Conservation (phyloP, 441 rosid genomes). For the Brassica balearica region DNA sequence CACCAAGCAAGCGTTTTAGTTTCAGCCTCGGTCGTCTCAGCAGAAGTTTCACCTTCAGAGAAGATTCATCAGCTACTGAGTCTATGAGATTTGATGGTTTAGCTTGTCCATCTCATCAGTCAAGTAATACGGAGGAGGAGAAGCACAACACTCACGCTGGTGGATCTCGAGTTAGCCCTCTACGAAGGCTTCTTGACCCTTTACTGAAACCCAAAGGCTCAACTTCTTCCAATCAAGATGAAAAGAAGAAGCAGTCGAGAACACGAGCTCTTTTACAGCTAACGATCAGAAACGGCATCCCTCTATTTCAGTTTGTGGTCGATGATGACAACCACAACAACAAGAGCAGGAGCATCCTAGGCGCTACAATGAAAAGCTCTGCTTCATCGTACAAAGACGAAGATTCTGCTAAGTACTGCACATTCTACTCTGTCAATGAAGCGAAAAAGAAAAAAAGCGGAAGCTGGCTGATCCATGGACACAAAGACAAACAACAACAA, state of each 20-base stretch:
- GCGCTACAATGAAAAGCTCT: slow-evolving; percentile 56
- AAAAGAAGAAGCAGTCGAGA: slow-evolving; percentile 47
- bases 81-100: slow-evolving; percentile 56
- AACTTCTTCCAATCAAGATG: slow-evolving; percentile 45
- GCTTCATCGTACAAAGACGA: slow-evolving; percentile 47
- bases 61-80: slow-evolving; percentile 58
- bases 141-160: slow-evolving; percentile 46
- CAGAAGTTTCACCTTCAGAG: slow-evolving; percentile 73
- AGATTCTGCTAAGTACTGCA: slow-evolving; percentile 52
- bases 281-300: slow-evolving; percentile 65
- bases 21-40: slow-evolving; percentile 75
- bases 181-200: slow-evolving; percentile 75
- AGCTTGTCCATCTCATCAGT: slow-evolving; percentile 44
- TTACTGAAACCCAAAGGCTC: slow-evolving; percentile 60
- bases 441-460: slow-evolving; percentile 61
- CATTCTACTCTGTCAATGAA: slow-evolving; percentile 74
- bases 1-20: slow-evolving; percentile 79
- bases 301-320: slow-evolving; percentile 71
- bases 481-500: slow-evolving; percentile 56
- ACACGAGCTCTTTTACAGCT: slow-evolving; percentile 69
- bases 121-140: slow-evolving; percentile 46
- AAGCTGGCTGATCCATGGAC: slow-evolving; percentile 75
- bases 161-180: slow-evolving; percentile 73
- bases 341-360: slow-evolving; percentile 61
- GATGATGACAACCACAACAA: slow-evolving; percentile 51